Evolutionary conservation across 164 flowering plant genomes (phyloP), one percentile per base, ranked within the genome.

Genomic region (Vitis labrusca): DNA sequence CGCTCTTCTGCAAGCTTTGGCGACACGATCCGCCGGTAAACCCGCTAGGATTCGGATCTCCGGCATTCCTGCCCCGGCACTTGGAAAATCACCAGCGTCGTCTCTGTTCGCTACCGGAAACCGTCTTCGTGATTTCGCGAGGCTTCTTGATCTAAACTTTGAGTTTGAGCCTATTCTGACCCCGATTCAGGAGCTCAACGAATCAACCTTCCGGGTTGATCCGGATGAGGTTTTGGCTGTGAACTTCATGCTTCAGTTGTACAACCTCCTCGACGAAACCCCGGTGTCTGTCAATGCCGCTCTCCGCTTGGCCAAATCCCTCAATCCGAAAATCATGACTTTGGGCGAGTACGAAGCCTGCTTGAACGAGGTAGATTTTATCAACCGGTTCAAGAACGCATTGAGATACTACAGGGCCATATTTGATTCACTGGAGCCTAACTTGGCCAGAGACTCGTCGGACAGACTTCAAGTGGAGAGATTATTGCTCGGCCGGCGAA

Each of bases 351-450:
- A 91, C 69, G 99, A 96, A 68, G 88, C 80, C 50, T 76, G 82
- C 37, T 73, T 89, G 77, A 93, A 90, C 71, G 74, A 79, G 67
- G 86, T 77, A 1, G 89, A 79, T n/a, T 96, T 80, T 62, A 9
- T 68, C 0, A 64, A 68, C 64, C 81, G 98, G 56, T 86, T 95
- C 71, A 83, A 74, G 74, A 84, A 83, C 59, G 96, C 98, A 0
- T 62, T 93, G 73, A 74, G 64, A 50, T 88, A 88, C 80, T 93
- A 90, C 81, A 59, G 85, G 1, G 92, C 97, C 0, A 59, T 90
- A n/a, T 95, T 93, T 69, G 98, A 95, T 50, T 90, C 97, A 8
- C 82, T 95, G 3, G 98, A 93, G 58, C 91, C 98, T 10, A 87
- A 85, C 73, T 66, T 91, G 79, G 27, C 27, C 16, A 71, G 92